Base-by-base conservation (phyloP, 2,329 filamentous ascomycete genomes). In the Cladosporium sphaerospermum region DNA sequence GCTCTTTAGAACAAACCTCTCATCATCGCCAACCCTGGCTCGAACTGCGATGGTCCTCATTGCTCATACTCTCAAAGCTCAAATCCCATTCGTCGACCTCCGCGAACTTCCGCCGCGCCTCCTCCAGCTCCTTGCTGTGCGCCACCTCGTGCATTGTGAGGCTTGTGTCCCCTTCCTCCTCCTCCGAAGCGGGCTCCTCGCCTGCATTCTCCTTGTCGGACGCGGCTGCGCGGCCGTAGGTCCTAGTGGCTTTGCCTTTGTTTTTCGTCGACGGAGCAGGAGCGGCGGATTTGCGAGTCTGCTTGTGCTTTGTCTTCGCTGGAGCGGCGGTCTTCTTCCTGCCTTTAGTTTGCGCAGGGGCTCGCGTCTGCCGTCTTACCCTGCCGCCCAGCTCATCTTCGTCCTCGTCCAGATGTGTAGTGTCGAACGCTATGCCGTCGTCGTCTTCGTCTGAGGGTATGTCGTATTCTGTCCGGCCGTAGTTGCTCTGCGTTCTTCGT, bases 61-160 rank as follows among this genome's bases (percentile, higher is more conserved):
- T 67, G 49, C 70, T 75, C 57, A 75, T 71, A 50, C 69, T 76
- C 64, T 77, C 75, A 61, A 77, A 78, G 44, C 76, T 74, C 64
- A 78, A 68, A 55, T 77, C 75, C 67, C 74, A 77, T 19, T 71
- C 63, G 59, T 78, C 75, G 4, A 78, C 70, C 52, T 76, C 74
- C 23, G 68, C 72, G 57, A 78, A 78, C 59, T 76, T 76, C 59
- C 71, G 69, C 57, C 69, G 70, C 23, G 73, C 72, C 1, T 66
- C 71, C 56, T 69, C 68, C 34, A 78, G 61, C 59, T 73, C 71
- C 23, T 60, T 62, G 39, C 63, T 67, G 45, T 62, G 59, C 9
- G 63, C 62, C 55, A 56, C 61, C 13, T 68, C 68, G 4, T 62
- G 56, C 57, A 69, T 65, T 13, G 53, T 62, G 31, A 62, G 31